Base-by-base conservation (phyloP, 2,329 filamentous ascomycete genomes). In the Fusarium zealandicum region DNA sequence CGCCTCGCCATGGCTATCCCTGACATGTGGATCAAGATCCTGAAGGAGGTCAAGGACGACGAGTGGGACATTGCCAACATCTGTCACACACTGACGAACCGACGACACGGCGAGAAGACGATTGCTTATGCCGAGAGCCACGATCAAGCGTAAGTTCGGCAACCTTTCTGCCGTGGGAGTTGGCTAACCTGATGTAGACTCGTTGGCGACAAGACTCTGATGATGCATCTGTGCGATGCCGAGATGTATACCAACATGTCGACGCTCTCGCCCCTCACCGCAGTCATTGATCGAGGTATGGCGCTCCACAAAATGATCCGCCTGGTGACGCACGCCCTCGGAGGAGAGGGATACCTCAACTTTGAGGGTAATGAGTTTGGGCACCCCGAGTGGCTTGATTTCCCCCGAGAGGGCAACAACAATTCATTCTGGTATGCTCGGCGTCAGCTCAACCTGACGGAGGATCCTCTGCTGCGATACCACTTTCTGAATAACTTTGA, bases 211-310 rank as follows among this genome's bases (percentile, higher is more conserved):
- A 99, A 99, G 77, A 90, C 92, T 0, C 80, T 99, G 38, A 92
- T 99, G 82, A 96, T 99, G 89, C 96, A 96, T 84, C 88, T 99
- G 40, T 97, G 93, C 73, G 95, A 99, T 73, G 93, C 93, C 14
- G 88, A 99, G 73, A 85, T 99, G 81, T 99, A 99, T 78, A 97
- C 93, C 20, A 88, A 99, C 79, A 99, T 99, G 95, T 98, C 95
- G 1, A 82, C 79, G 0, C 76, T 98, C 18, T 87, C 89, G 0
- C 87, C 90, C n/a, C 79, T 96, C 63, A 99, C 95, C 0, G 86
- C 92, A 0, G 82, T 91, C 59, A 96, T 99, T 71, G 89, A 96
- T 68, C 88, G 95, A 42, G 95, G 95, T 48, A 89, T 99, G 80
- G 85, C 90, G 4, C 79, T 99, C 31, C 95, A 99, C 82, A 99